These are phyloP conservation scores for Dryas alaskensis DNA, from an alignment of 306 rosid species.

Conservation along the genomic window DNA sequence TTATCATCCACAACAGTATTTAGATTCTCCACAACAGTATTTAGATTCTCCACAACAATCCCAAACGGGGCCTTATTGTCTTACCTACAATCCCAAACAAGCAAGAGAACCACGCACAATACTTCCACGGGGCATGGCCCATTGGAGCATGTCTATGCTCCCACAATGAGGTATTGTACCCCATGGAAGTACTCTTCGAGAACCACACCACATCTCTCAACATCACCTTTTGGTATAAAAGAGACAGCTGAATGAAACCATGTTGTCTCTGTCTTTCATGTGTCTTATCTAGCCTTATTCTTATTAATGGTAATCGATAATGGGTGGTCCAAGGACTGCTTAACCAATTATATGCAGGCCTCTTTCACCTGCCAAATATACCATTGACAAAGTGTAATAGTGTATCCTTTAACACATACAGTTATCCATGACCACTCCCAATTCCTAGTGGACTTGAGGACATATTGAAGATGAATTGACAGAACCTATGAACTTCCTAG, in stretches of 20 bases:
- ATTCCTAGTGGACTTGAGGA: not conserved
- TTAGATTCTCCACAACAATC: too few species aligned
- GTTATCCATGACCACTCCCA: slow-evolving; percentile 7
- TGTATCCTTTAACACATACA: not conserved
- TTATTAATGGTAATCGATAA: slow-evolving; percentile 1
- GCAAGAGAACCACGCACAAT: too few species aligned
- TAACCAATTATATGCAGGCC: not conserved
- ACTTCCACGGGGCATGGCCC: too few species aligned
- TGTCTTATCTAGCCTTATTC: slow-evolving; percentile 21
- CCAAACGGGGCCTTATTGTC: too few species aligned
- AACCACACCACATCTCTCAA: slow-evolving; percentile 3
- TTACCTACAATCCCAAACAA: too few species aligned
- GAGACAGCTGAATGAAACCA: slow-evolving; percentile 17
- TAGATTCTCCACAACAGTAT: too few species aligned
- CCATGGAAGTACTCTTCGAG: too few species aligned
- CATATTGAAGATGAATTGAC: not conserved
- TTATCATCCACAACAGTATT: too few species aligned
- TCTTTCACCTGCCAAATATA: not conserved
- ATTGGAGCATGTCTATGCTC: too few species aligned
- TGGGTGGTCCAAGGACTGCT: slow-evolving; percentile 12
- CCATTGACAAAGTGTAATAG: not conserved
- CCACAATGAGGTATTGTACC: too few species aligned
- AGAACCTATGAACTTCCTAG: not conserved
- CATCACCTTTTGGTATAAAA: slow-evolving; percentile 4
- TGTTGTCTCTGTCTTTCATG: slow-evolving; percentile 34